phyloP scores from a whole-genome alignment of 768 basidiomycete genomes.

The Tulasnella sp. region DNA sequence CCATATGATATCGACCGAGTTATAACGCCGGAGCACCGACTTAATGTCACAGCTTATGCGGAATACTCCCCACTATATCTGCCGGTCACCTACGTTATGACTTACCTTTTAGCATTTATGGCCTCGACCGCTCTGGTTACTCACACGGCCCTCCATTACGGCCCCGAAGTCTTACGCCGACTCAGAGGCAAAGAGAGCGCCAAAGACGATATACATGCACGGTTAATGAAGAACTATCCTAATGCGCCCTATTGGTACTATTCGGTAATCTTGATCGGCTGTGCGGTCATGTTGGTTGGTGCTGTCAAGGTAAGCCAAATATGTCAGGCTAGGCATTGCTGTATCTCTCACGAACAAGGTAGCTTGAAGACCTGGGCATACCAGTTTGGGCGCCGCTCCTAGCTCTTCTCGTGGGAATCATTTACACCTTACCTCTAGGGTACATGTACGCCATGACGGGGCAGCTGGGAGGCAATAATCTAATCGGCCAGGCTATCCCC shows the following conservation, averaged over 20 bases:
- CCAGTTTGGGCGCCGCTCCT: conserved; percentile 57
- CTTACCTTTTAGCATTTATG: conserved; percentile 43
- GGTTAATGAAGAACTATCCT: conserved; percentile 46
- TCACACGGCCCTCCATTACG: conserved; percentile 45
- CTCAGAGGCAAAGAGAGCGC: conserved; percentile 41
- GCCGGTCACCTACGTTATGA: conserved; percentile 38
- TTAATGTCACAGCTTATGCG: conserved; percentile 43
- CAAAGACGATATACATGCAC: conserved; percentile 42
- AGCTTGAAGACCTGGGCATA: conserved; percentile 33
- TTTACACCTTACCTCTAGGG: conserved; percentile 44
- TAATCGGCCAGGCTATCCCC: conserved; percentile 43
- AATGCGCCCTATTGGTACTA: conserved; percentile 36
- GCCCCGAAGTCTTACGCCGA: conserved; percentile 35
- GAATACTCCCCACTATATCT: conserved; percentile 47
- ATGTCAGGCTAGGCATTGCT: no score
- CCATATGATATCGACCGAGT: conserved; percentile 42
- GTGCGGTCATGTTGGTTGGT: not conserved
- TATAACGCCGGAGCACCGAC: conserved; percentile 34
- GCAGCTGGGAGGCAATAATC: conserved; percentile 41
- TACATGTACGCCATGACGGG: conserved; percentile 46
- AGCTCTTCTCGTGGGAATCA: conserved; percentile 37
- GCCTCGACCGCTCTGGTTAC: conserved; percentile 41
- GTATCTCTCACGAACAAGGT: not conserved
- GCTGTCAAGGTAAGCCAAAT: not conserved
- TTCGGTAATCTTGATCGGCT: not conserved